A percentile compares a stretch with the other conserved stretches of the same genome.
Evolutionary conservation across 2,329 filamentous ascomycete species (phyloP).

Genomic region (Graphiopsis chlorocephala): DNA sequence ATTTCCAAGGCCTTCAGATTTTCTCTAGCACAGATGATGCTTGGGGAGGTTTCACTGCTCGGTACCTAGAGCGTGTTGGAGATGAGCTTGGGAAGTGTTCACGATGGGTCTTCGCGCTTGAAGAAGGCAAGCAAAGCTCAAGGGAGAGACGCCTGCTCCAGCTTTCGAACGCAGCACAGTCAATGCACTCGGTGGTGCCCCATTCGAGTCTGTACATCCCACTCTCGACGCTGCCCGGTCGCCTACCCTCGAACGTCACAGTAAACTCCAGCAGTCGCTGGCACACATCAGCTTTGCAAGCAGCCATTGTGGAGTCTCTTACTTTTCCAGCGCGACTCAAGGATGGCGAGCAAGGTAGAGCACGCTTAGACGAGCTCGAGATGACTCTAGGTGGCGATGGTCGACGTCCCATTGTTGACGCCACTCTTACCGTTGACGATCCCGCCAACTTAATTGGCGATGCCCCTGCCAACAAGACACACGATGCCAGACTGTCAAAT

Average conservation of each 20-base stretch:
- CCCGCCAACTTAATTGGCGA: slow-evolving; percentile 32
- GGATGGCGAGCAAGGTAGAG: slow-evolving; percentile 40
- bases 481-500: slow-evolving; percentile 33
- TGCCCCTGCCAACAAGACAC: slow-evolving; percentile 27
- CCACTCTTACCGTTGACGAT: slow-evolving; percentile 63
- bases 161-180: slow-evolving; percentile 70
- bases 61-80: slow-evolving; percentile 62
- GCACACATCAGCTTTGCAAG: slow-evolving; percentile 76
- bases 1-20: slow-evolving; percentile 79
- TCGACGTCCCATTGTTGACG: slow-evolving; percentile 73
- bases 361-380: slow-evolving; percentile 62
- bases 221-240: slow-evolving; percentile 60
- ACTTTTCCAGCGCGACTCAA: slow-evolving; percentile 72
- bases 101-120: slow-evolving; percentile 83
- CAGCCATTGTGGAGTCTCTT: slow-evolving; percentile 72
- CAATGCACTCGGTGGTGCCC: slow-evolving; percentile 64
- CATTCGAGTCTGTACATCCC: slow-evolving; percentile 78
- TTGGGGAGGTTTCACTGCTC: slow-evolving; percentile 47
- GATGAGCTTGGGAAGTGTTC: slow-evolving; percentile 89
- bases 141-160: slow-evolving; percentile 63
- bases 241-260: slow-evolving; percentile 56
- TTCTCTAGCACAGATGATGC: slow-evolving; percentile 54
- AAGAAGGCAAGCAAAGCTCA: slow-evolving; percentile 51
- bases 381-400: slow-evolving; percentile 70
- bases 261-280: slow-evolving; percentile 67